phyloP scores from a whole-genome alignment of 2,329 filamentous ascomycete species.

The Rhinocladiella similis region DNA sequence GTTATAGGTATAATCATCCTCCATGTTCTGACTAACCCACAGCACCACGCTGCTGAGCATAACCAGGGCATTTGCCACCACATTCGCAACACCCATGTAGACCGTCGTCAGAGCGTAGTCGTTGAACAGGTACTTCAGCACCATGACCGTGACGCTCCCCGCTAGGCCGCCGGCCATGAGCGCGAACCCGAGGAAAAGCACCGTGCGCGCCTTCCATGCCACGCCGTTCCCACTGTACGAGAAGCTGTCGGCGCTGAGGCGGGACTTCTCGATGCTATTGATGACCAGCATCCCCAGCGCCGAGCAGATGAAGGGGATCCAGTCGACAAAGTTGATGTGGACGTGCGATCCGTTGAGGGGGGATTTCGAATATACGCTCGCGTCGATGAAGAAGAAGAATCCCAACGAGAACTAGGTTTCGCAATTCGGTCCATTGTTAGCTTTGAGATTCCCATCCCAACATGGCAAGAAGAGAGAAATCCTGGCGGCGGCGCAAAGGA shows the following conservation, averaged over 20 bases:
- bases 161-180: constrained; percentile 67
- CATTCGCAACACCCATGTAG: constrained; percentile 68
- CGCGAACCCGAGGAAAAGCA: constrained; percentile 69
- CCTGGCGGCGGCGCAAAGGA: no score
- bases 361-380: constrained; percentile 64
- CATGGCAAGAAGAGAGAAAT: not conserved
- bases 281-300: constrained; percentile 70
- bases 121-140: constrained; percentile 66
- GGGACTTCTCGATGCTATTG: constrained; percentile 69
- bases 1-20: constrained; percentile 72
- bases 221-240: constrained; percentile 65
- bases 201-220: constrained; percentile 69
- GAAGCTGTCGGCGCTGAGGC: constrained; percentile 64
- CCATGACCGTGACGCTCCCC: constrained; percentile 66
- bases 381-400: constrained; percentile 69
- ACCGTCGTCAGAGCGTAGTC: constrained; percentile 61
- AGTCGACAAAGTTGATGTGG: constrained; percentile 70
- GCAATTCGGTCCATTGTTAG: no score
- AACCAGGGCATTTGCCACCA: constrained; percentile 63
- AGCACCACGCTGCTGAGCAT: constrained; percentile 68
- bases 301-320: constrained; percentile 70
- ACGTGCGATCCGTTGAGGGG: constrained; percentile 60
- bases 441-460: not conserved
- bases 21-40: constrained; percentile 72
- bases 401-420: constrained; percentile 67